Base-by-base conservation (phyloP, 2,329 filamentous ascomycete species). In the Pyricularia grisea region DNA sequence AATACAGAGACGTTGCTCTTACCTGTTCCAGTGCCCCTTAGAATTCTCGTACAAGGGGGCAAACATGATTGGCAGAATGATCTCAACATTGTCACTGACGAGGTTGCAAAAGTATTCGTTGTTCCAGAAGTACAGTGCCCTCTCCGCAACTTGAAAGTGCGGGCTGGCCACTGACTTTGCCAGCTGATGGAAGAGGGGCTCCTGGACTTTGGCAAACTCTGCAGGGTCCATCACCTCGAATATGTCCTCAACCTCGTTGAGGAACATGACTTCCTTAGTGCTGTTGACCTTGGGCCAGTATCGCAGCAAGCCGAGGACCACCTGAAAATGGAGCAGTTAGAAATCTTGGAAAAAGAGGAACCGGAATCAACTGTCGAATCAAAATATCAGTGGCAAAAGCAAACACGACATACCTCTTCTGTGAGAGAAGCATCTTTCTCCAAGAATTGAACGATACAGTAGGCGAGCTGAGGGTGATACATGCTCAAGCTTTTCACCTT, bases 271-370 rank as follows among this genome's bases (percentile, higher is more conserved):
- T 80, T 99, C 95, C 81, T 99, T 99, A 68, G 95, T 99, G 81
- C 95, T 98, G 81, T 99, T 99, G 75, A 97, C 93, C 84, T 99
- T 99, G 66, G 95, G 95, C 95, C 95, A 99, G 79, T 97, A 99
- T 74, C 95, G 90, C 72, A 99, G 85, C 69, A 99, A 85, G 65
- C 95, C 95, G 73, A 98, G 88, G 66, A 99, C 95, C 71, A 98
- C 93, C 92, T 94, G 72, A 9, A 20, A 70, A 60, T 23, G 4
- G 25, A 12, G 27, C 23, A 61, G 58, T 61, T 23, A 61, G 58
- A 12, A 28, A 61, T 55, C 42, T 50, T 55, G 42, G 7, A 7
- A 55, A 20, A 55, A 7, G 14, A 12, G 33, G 33, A n/a, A 4
- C 9, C 1, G 20, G 11, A n/a, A 55, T n/a, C 58, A 67, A 17